Evolutionary conservation across 371 early-diverging fungal species (phyloP), one percentile per base, ranked within the genome.

Genomic region (Lichtheimia ornata): DNA sequence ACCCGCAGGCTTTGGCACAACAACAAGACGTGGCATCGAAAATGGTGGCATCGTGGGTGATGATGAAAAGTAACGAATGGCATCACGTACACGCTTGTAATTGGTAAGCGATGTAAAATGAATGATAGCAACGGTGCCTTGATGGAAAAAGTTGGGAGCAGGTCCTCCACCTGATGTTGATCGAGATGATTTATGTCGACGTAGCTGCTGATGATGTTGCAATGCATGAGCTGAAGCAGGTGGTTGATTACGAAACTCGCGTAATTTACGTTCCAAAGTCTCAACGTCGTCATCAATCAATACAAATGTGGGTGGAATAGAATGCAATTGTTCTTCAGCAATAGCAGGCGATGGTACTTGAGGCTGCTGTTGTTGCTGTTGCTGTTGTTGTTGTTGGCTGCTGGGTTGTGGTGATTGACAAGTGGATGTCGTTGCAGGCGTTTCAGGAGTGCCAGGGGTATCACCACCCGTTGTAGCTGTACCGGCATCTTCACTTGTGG

Each of bases 1-100:
- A 5, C 88, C 88, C n/a, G 84, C 87, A 0, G 89, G 89, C 56
- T 89, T 89, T 13, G 88, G 85, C 12, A 87, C 78, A 7, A 87
- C 87, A 18, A 88, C 71, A 2, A 88, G 77, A 35, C 85, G 84
- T 11, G 86, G 85, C 58, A 82, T 66, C 5, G 68, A 58, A 41
- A 67, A 62, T 2, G 65, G 61, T 0, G 61, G 45, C 5, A 53
- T 49, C 2, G 63, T 9, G 1, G 40, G 42, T 17, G 56, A 24
- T 1, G 67, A 53, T 0, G 72, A 55, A 42, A 72, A 67, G 54
- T 66, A 66, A 53, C 82, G 80, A 17, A 86, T 69, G 9, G 74
- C 75, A 40, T 86, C 83, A 30, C 85, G 79, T 11, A 85, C 85
- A n/a, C 76, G 71, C 58, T 84, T 82, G 58, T 82, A 86, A 11